Percentiles rank a stretch among this genome's conserved stretches.
Conservation (phyloP, 1,284 basidiomycete species). For the Phellinidium pouzarii region DNA sequence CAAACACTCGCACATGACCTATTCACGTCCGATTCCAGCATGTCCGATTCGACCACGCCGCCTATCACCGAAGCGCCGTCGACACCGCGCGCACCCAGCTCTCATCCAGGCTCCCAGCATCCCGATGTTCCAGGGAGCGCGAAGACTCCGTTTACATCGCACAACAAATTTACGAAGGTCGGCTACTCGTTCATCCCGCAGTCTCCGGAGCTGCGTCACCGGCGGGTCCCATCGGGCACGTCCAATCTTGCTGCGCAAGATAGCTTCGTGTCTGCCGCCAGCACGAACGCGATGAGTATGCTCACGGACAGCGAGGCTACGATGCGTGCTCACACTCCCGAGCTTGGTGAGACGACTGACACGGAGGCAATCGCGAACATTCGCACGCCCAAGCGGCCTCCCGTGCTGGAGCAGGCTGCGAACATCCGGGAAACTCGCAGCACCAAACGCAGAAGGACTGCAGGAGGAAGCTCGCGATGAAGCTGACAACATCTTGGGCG, state of each 20-base stretch:
- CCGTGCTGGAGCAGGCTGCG: not conserved
- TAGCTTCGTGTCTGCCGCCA: not conserved
- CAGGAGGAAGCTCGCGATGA: not conserved
- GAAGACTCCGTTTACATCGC: conserved; percentile 16
- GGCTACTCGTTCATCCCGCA: conserved; percentile 30
- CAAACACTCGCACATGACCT: conserved; percentile 24
- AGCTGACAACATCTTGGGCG: not conserved
- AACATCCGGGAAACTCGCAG: not conserved
- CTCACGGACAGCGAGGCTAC: not conserved
- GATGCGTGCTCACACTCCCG: not conserved
- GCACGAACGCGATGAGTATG: not conserved
- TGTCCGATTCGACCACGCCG: conserved; percentile 2
- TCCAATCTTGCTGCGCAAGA: not conserved
- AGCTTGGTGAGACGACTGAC: not conserved
- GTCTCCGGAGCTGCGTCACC: conserved; percentile 26
- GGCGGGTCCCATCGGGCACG: not conserved
- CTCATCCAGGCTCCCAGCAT: conserved; percentile 7
- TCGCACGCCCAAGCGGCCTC: not conserved
- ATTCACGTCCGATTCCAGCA: conserved; percentile 7
- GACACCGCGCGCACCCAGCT: conserved; percentile 5
- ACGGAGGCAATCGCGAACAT: not conserved
- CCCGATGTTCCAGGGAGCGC: not conserved
- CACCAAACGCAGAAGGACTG: not conserved
- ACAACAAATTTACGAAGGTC: conserved; percentile 43
- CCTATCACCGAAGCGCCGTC: conserved; percentile 11